Percentiles rank a stretch among this genome's conserved stretches.
Evolutionary conservation across 352 stramenopile genomes (phyloP).

Genomic region (Stramenopiles sp.): DNA sequence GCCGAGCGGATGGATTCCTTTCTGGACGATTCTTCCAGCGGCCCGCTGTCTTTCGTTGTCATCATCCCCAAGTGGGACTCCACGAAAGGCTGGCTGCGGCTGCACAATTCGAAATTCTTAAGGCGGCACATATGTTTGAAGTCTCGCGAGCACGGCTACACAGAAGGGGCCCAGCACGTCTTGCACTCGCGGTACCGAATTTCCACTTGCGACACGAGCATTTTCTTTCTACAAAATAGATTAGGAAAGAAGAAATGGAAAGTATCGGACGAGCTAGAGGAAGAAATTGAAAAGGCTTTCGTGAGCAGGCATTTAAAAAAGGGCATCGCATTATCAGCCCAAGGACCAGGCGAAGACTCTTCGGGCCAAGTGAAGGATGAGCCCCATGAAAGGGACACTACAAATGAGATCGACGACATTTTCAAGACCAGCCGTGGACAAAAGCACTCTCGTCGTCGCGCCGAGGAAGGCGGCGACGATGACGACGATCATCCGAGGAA

Average conservation of each 20-base stretch:
- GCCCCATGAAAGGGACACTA: no score
- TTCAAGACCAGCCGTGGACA: no score
- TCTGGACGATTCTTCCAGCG: slow-evolving; percentile 28
- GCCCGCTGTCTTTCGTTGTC: slow-evolving; percentile 61
- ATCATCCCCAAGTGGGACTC: slow-evolving; percentile 68
- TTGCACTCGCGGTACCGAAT: slow-evolving; percentile 60
- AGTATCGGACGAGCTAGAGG: slow-evolving; percentile 16
- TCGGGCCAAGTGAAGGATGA: no score
- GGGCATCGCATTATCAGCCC: no score
- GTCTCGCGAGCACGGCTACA: slow-evolving; percentile 65
- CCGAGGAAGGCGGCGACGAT: no score
- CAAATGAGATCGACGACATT: no score
- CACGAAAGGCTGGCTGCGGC: slow-evolving; percentile 49
- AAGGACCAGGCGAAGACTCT: no score
- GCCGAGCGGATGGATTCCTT: slow-evolving; percentile 55
- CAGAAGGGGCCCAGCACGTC: slow-evolving; percentile 60
- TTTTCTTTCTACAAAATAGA: slow-evolving; percentile 84
- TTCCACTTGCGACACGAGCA: slow-evolving; percentile 77
- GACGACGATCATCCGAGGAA: no score
- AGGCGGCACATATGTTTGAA: slow-evolving; percentile 42
- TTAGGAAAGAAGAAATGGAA: slow-evolving; percentile 27
- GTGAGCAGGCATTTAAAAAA: slow-evolving; percentile 30
- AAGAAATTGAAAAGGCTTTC: slow-evolving; percentile 20
- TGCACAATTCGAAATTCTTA: slow-evolving; percentile 48
- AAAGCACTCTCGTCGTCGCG: no score